phyloP scores from a whole-genome alignment of 1,284 basidiomycete genomes.

The Tilletia caries region DNA sequence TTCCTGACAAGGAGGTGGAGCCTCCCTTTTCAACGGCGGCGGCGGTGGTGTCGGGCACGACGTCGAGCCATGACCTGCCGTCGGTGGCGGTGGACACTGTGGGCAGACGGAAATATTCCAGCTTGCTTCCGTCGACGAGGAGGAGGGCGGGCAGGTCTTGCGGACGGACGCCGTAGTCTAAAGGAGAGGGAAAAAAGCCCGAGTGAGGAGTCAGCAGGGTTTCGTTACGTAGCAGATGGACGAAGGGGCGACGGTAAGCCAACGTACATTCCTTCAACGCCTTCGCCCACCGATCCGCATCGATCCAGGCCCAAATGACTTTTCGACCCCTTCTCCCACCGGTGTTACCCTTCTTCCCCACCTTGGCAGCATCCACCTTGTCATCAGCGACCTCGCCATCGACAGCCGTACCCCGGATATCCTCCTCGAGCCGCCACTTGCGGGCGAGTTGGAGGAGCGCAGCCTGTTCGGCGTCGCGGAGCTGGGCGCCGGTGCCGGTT shows the following conservation, averaged over 20 bases:
- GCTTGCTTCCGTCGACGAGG: conserved; percentile 33
- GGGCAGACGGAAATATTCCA: conserved; percentile 34
- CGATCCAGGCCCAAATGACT: conserved; percentile 47
- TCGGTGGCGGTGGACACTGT: conserved; percentile 1
- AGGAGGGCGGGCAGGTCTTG: conserved; percentile 27
- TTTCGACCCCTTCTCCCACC: conserved; percentile 6
- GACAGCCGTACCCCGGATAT: not conserved
- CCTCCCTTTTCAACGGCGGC: not conserved
- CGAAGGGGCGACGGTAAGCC: too few species aligned
- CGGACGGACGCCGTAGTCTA: conserved; percentile 29
- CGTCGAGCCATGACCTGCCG: conserved; percentile 12
- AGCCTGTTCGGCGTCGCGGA: conserved; percentile 32
- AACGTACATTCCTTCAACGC: conserved; percentile 30
- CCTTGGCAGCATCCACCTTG: not conserved
- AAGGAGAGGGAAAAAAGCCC: not conserved
- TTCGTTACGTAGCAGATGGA: too few species aligned
- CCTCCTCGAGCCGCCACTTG: conserved; percentile 25
- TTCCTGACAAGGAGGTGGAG: conserved; percentile 6
- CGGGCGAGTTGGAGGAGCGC: conserved; percentile 30
- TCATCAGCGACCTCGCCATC: not conserved
- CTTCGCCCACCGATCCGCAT: conserved; percentile 42
- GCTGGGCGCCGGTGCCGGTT: conserved; percentile 23
- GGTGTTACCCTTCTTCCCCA: not conserved
- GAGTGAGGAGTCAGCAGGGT: too few species aligned
- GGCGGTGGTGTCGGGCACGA: too few species aligned